Base-by-base conservation (phyloP, 2,329 filamentous ascomycete genomes). In the Tolypocladium sp. region DNA sequence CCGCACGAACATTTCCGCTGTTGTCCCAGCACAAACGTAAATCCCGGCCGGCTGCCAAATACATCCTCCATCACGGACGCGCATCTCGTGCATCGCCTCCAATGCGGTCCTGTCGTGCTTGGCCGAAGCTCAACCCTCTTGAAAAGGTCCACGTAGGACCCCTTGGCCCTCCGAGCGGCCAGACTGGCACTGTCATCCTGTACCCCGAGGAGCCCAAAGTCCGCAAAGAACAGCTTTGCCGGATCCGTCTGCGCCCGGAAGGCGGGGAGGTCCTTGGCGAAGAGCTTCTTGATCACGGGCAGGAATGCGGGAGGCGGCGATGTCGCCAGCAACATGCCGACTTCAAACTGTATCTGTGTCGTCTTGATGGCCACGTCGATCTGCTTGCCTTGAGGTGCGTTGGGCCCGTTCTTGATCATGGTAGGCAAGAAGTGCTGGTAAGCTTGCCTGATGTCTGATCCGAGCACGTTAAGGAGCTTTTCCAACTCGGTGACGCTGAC, bases 131-230 rank as follows among this genome's bases (percentile, higher is more conserved):
- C 79, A 37, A 77, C 75, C n/a, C 80, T 78, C 62, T 82, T 82
- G 71, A 87, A 90, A 12, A 80, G 72, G 63, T 85, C 82, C 7
- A 85, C 71, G 58, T 79, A 76, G 8, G 68, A 64, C 1, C 74
- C 72, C 42, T 66, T 73, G 2, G 70, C 69, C 60, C 69, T 73
- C 59, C 74, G 73, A 25, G 68, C 66, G 3, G 69, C 71, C 15
- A 83, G 68, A 5, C 80, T 82, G 22, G 76, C 74, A 17, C 73
- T 72, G 60, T 86, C 83, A 57, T 86, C 81, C 12, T 82, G 79
- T 17, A 91, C 76, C 6, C 88, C 88, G 13, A 94, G 77, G 69
- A 90, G 82, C 55, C 79, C 79, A 58, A 86, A 90, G 68, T 94
- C 84, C 55, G 84, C 83, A 72, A 91, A 89, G 73, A 89, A 90